These are phyloP conservation scores for Pythium utonaiense DNA, from an alignment of 352 stramenopile species.

Conservation along the genomic window DNA sequence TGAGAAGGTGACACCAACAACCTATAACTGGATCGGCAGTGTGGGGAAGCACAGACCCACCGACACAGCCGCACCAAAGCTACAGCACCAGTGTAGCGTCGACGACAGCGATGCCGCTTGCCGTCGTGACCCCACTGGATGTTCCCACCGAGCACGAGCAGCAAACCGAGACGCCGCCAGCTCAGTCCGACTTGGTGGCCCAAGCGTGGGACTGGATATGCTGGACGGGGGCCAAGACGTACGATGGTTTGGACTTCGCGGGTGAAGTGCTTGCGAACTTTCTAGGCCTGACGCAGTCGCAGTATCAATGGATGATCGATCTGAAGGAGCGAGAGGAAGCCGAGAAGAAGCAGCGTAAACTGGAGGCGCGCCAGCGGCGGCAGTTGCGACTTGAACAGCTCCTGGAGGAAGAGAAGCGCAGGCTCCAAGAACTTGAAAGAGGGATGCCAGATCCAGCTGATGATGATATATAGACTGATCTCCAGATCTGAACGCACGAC, in stretches of 20 bases:
- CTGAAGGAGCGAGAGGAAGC: constrained; percentile 67
- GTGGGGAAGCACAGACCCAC: too few relatives aligned
- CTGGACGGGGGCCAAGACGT: constrained; percentile 65
- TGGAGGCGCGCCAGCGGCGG: constrained; percentile 58
- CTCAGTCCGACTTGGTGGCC: constrained; percentile 11
- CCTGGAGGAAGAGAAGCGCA: constrained; percentile 63
- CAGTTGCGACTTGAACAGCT: constrained; percentile 67
- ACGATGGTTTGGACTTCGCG: constrained; percentile 70
- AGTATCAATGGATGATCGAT: constrained; percentile 85
- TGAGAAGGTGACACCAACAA: too few relatives aligned
- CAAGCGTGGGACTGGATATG: constrained; percentile 59
- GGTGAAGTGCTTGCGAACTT: constrained; percentile 81
- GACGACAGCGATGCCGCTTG: neutral
- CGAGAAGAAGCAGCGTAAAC: constrained; percentile 47
- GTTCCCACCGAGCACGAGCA: neutral
- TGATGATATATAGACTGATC: neutral
- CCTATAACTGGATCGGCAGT: too few relatives aligned
- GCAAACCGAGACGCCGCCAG: neutral
- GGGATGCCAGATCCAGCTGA: neutral
- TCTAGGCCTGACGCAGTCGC: constrained; percentile 73
- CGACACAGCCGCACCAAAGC: too few relatives aligned
- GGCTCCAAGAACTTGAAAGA: constrained; percentile 57
- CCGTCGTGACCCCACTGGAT: neutral
- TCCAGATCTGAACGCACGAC: neutral
- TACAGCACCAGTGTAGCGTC: too few relatives aligned